Conservation (phyloP, 2,329 filamentous ascomycete species). For the Bipolaris cookei region DNA sequence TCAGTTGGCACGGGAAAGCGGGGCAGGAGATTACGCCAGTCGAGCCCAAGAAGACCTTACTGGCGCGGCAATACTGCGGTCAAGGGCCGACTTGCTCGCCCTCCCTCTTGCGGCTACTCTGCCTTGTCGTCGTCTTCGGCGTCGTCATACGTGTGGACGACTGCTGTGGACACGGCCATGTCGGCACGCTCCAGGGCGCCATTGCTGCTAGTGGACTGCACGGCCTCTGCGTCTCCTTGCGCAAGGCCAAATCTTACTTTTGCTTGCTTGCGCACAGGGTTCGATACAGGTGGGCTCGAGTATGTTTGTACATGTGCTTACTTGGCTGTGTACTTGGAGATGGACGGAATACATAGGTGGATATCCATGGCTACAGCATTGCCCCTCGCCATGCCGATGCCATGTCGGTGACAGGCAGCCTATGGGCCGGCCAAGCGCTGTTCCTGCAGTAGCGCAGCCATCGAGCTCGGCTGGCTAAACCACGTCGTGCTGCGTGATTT, state of each 20-base stretch:
- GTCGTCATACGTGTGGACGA: neutral
- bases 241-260: too few species aligned
- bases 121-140: slow-evolving; percentile 5
- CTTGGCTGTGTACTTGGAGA: too few species aligned
- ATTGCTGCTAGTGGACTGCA: too few species aligned
- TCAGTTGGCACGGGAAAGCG: slow-evolving; percentile 7
- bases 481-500: neutral
- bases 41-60: slow-evolving; percentile 5
- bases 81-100: neutral
- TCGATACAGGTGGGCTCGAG: too few species aligned
- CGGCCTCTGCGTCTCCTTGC: too few species aligned
- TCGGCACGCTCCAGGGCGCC: neutral
- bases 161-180: neutral
- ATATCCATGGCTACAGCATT: too few species aligned
- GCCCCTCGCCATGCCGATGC: slow-evolving; percentile 4
- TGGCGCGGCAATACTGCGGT: slow-evolving; percentile 16
- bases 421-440: slow-evolving; percentile 12
- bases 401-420: slow-evolving; percentile 1
- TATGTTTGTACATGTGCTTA: too few species aligned
- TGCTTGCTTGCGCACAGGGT: too few species aligned
- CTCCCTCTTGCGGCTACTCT: slow-evolving; percentile 2
- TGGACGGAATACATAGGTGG: too few species aligned
- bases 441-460: slow-evolving; percentile 18
- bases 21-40: slow-evolving; percentile 17
- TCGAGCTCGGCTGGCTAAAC: slow-evolving; percentile 6